Conservation (phyloP, 192 early-diverging fungal species). For the Lobosporangium transversale region DNA sequence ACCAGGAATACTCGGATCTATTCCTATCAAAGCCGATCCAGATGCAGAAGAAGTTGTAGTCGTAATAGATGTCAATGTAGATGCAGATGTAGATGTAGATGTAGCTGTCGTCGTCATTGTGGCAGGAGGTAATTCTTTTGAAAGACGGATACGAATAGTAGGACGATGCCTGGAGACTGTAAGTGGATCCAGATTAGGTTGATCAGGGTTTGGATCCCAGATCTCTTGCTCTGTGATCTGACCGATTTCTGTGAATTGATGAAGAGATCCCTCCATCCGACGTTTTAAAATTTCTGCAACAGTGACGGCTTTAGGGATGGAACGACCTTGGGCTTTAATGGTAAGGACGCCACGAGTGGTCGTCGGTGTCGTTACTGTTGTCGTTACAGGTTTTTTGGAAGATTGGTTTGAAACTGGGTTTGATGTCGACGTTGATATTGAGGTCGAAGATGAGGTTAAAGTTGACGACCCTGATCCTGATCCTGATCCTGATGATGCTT, state of each 20-base stretch:
- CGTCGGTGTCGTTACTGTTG: too few relatives aligned
- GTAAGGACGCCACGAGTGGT: conserved; percentile 28
- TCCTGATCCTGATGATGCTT: not conserved
- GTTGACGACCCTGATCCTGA: too few relatives aligned
- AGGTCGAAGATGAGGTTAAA: not conserved
- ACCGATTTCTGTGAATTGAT: conserved; percentile 67
- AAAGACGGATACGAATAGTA: conserved; percentile 40
- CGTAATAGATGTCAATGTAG: too few relatives aligned
- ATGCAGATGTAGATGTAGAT: conserved; percentile 1
- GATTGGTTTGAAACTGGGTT: conserved; percentile 1
- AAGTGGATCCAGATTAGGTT: conserved; percentile 32
- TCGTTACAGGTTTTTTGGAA: too few relatives aligned
- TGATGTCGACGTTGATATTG: conserved; percentile 1
- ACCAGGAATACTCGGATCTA: conserved; percentile 24
- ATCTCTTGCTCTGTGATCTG: conserved; percentile 44
- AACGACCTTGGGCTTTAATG: conserved; percentile 56
- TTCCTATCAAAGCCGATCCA: conserved; percentile 1
- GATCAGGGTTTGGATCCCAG: conserved; percentile 46
- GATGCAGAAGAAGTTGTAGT: not conserved
- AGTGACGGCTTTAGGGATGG: conserved; percentile 71
- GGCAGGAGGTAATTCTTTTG: conserved; percentile 16
- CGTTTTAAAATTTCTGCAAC: conserved; percentile 76
- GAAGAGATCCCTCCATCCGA: conserved; percentile 56
- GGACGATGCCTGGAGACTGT: conserved; percentile 39
- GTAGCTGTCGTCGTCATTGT: not conserved